These are phyloP conservation scores for Hamamelis virginiana DNA, from an alignment of 164 flowering plant genomes.

Conservation along the genomic window DNA sequence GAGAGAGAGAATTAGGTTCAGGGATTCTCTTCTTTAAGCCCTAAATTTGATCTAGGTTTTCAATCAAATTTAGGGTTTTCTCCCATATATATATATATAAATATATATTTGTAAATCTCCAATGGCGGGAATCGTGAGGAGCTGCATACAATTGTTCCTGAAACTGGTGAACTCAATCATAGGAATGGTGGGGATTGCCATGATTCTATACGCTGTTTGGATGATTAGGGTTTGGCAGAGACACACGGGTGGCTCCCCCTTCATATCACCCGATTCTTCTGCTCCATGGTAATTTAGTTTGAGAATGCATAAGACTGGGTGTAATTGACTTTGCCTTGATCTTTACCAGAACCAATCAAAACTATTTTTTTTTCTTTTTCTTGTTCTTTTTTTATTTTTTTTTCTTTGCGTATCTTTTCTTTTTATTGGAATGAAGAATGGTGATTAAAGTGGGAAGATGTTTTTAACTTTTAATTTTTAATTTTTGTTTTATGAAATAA, in stretches of 20 bases:
- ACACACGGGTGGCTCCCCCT: slow-evolving; percentile 28
- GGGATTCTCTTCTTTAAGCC: not conserved
- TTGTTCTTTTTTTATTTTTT: too few species aligned
- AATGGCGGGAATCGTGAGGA: slow-evolving; percentile 47
- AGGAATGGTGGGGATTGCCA: slow-evolving; percentile 58
- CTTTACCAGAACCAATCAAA: too few species aligned
- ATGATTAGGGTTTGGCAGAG: slow-evolving; percentile 52
- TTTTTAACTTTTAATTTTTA: too few species aligned
- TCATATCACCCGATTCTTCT: slow-evolving; percentile 21
- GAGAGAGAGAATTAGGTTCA: too few species aligned
- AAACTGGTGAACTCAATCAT: slow-evolving; percentile 50
- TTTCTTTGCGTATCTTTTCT: too few species aligned
- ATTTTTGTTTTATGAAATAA: too few species aligned
- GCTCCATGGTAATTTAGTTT: slow-evolving; percentile 64
- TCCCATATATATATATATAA: not conserved
- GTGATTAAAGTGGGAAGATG: too few species aligned
- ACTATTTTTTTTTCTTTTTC: too few species aligned
- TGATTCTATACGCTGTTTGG: slow-evolving; percentile 54
- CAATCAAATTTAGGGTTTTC: not conserved
- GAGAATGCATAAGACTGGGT: too few species aligned
- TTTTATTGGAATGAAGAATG: too few species aligned
- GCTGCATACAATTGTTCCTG: slow-evolving; percentile 49
- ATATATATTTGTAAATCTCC: too few species aligned
- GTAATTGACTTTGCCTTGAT: too few species aligned
- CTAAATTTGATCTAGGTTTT: not conserved